A percentile compares a stretch with the other conserved stretches of the same genome.
These are phyloP conservation scores for Linnemannia elongata DNA, from an alignment of 192 early-diverging fungal species.

Conservation along the genomic window DNA sequence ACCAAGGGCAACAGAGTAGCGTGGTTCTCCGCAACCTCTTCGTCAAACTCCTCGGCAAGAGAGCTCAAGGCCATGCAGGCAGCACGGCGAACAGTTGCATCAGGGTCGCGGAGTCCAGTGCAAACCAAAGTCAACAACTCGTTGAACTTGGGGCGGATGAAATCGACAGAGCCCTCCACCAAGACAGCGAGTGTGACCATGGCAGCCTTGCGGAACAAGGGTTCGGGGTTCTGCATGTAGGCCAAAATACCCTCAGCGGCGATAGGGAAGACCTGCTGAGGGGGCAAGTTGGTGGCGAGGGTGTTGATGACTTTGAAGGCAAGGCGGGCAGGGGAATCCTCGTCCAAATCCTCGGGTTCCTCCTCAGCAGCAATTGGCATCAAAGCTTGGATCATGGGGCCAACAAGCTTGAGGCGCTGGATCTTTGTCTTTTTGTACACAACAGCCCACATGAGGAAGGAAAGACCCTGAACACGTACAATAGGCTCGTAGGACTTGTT, in stretches of 20 bases:
- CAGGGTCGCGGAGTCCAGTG: constrained; percentile 84
- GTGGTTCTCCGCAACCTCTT: constrained; percentile 86
- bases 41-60: constrained; percentile 85
- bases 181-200: constrained; percentile 85
- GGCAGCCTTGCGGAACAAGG: constrained; percentile 84
- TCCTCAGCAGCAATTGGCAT: constrained; percentile 90
- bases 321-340: constrained; percentile 82
- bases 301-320: constrained; percentile 80
- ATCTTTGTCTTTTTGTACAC: constrained; percentile 89
- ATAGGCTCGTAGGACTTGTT: constrained; percentile 78
- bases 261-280: constrained; percentile 89
- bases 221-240: constrained; percentile 85
- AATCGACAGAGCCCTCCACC: constrained; percentile 91
- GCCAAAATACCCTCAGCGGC: constrained; percentile 78
- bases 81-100: constrained; percentile 83
- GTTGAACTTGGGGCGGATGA: constrained; percentile 80
- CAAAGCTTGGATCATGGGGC: constrained; percentile 80
- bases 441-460: constrained; percentile 84
- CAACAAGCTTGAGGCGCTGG: constrained; percentile 85
- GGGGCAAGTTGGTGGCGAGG: constrained; percentile 86
- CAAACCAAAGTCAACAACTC: constrained; percentile 85
- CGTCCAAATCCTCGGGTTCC: constrained; percentile 84
- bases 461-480: constrained; percentile 83
- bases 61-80: constrained; percentile 89
- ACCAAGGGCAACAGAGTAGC: constrained; percentile 87